These are phyloP conservation scores for Vigna hirtella DNA, from an alignment of 306 rosid genomes.

Conservation along the genomic window DNA sequence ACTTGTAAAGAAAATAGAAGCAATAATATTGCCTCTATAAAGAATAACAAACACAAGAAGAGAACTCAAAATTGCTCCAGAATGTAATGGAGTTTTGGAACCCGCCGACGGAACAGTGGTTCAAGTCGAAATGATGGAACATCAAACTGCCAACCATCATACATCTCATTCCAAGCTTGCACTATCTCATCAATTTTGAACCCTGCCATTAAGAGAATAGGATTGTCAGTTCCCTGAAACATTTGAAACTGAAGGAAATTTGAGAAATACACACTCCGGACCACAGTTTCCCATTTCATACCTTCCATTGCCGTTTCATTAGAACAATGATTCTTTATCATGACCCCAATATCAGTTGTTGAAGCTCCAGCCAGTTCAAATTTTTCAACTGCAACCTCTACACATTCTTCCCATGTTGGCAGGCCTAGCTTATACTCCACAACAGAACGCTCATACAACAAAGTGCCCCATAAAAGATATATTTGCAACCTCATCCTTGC, in stretches of 20 bases:
- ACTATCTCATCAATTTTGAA: constrained; percentile 96
- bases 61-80: constrained; percentile 73
- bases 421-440: constrained; percentile 79
- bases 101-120: constrained; percentile 88
- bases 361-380: constrained; percentile 97
- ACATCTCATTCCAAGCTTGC: constrained; percentile 98
- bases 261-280: constrained; percentile 11
- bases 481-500: constrained; percentile 80
- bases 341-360: constrained; percentile 86
- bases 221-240: constrained; percentile 38
- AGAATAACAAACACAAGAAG: constrained; percentile 48
- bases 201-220: constrained; percentile 55
- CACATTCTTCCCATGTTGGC: constrained; percentile 96
- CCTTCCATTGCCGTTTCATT: constrained; percentile 92
- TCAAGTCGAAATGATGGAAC: constrained; percentile 94
- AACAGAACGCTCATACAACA: constrained; percentile 87
- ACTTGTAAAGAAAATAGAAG: constrained; percentile 51
- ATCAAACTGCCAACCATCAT: constrained; percentile 97
- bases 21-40: constrained; percentile 55
- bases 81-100: constrained; percentile 79
- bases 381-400: constrained; percentile 89
- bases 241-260: constrained; percentile 30
- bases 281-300: constrained; percentile 37
- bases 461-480: constrained; percentile 88
- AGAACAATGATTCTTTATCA: constrained; percentile 96